Conservation (phyloP, 2,329 filamentous ascomycete genomes). For the Colletotrichum sp. region DNA sequence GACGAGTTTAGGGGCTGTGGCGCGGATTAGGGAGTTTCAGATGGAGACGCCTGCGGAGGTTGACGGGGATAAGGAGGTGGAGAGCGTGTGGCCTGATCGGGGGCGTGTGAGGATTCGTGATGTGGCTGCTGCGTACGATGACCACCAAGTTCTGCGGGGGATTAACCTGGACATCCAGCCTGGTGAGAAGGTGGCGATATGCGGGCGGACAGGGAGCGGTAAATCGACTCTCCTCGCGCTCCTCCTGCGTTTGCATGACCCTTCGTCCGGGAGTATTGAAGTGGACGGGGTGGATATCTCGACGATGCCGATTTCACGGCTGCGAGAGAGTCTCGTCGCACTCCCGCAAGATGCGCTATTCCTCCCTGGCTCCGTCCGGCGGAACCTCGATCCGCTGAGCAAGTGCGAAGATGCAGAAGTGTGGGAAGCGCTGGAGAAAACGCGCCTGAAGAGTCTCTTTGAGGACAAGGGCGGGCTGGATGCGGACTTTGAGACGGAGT, state of each 20-base stretch:
- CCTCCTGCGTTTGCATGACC: constrained; percentile 53
- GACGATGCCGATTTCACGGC: constrained; percentile 23
- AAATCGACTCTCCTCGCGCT: constrained; percentile 43
- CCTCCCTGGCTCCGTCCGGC: constrained; percentile 50
- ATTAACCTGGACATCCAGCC: constrained; percentile 32
- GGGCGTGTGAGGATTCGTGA: background rate
- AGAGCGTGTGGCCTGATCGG: background rate
- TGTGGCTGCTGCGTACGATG: background rate
- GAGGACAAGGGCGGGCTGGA: constrained; percentile 42
- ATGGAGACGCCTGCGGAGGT: constrained; percentile 26
- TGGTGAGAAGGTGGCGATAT: constrained; percentile 43
- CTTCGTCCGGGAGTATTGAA: constrained; percentile 42
- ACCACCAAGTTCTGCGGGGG: constrained; percentile 28
- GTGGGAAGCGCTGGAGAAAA: constrained; percentile 47
- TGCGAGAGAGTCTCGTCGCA: constrained; percentile 39
- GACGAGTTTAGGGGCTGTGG: constrained; percentile 32
- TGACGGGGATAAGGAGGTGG: background rate
- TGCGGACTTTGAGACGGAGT: constrained; percentile 33
- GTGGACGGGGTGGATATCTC: constrained; percentile 48
- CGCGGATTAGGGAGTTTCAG: constrained; percentile 31
- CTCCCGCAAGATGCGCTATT: constrained; percentile 59
- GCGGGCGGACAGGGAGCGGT: constrained; percentile 47
- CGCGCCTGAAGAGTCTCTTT: constrained; percentile 48
- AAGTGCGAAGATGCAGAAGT: constrained; percentile 45
- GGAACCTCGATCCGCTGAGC: constrained; percentile 52